Evolutionary conservation across 1,139 yeast genomes (phyloP).

Genomic region (Candida dubliniensis): DNA sequence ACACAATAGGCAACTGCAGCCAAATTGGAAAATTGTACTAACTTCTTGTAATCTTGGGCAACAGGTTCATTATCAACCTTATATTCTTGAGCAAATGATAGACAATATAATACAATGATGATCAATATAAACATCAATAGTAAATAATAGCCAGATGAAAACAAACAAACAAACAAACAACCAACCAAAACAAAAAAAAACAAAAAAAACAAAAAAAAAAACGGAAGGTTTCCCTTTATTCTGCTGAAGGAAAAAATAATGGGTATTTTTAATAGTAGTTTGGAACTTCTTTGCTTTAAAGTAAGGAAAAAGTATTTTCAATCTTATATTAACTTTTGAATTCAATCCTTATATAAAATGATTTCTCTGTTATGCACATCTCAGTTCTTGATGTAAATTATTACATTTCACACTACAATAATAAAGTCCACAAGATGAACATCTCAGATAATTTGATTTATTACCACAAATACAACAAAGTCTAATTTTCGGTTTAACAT

Average conservation of each 20-base stretch:
- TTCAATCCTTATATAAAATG: background rate
- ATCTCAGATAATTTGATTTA: slow-evolving; percentile 40
- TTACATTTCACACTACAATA: slow-evolving; percentile 45
- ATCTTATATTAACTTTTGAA: background rate
- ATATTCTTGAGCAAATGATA: slow-evolving; percentile 3
- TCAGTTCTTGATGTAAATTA: slow-evolving; percentile 43
- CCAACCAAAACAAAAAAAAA: background rate
- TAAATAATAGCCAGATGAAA: background rate
- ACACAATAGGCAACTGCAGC: slow-evolving; percentile 43
- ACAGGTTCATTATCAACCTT: background rate
- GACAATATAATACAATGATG: slow-evolving; percentile 3
- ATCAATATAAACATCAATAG: slow-evolving; percentile 4
- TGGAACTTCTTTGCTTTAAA: too few species aligned
- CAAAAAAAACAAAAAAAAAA: background rate
- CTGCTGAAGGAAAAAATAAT: too few species aligned
- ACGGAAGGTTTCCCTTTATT: background rate
- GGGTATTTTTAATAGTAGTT: too few species aligned
- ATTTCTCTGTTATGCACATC: slow-evolving; percentile 30
- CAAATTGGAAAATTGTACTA: slow-evolving; percentile 35
- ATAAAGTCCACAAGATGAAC: slow-evolving; percentile 42
- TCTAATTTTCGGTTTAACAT: slow-evolving; percentile 34
- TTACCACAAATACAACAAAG: slow-evolving; percentile 48
- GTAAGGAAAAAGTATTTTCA: too few species aligned
- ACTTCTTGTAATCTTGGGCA: slow-evolving; percentile 25
- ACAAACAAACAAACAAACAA: background rate